phyloP scores from a whole-genome alignment of 495 filamentous ascomycete species.

The Aspergillus nanangensis region DNA sequence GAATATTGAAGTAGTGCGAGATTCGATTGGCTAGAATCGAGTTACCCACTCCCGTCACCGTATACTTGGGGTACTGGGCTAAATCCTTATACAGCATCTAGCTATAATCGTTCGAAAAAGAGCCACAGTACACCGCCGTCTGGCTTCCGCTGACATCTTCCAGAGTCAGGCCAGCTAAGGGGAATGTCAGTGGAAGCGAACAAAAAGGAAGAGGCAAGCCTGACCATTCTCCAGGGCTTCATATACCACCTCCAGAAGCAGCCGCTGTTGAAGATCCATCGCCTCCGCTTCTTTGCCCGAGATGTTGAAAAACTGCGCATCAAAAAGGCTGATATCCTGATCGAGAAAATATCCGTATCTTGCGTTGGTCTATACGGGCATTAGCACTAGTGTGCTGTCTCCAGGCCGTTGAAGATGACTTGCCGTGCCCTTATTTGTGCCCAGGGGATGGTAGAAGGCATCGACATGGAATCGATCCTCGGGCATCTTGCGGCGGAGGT shows the following conservation, averaged over 20 bases:
- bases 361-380: neutral
- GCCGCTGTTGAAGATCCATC: conserved; percentile 20
- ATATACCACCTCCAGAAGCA: conserved; percentile 20
- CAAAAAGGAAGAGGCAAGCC: too few relatives aligned
- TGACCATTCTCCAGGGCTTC: conserved; percentile 26
- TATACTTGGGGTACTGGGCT: neutral
- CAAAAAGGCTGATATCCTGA: neutral
- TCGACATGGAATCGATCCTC: neutral
- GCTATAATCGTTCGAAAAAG: conserved; percentile 13
- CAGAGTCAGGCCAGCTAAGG: conserved; percentile 10
- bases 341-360: neutral
- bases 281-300: neutral
- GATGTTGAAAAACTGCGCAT: neutral
- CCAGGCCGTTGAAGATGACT: too few relatives aligned
- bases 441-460: neutral
- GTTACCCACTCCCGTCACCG: conserved; percentile 1
- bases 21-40: conserved; percentile 23
- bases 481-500: neutral
- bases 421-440: neutral
- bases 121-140: conserved; percentile 11
- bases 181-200: too few relatives aligned
- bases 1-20: conserved; percentile 24
- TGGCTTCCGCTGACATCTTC: conserved; percentile 3
- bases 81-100: conserved; percentile 1
- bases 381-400: too few relatives aligned